A percentile compares a stretch with the other conserved stretches of the same genome.
Evolutionary conservation across 1,284 basidiomycete genomes (phyloP).

Genomic region (Meira nashicola): DNA sequence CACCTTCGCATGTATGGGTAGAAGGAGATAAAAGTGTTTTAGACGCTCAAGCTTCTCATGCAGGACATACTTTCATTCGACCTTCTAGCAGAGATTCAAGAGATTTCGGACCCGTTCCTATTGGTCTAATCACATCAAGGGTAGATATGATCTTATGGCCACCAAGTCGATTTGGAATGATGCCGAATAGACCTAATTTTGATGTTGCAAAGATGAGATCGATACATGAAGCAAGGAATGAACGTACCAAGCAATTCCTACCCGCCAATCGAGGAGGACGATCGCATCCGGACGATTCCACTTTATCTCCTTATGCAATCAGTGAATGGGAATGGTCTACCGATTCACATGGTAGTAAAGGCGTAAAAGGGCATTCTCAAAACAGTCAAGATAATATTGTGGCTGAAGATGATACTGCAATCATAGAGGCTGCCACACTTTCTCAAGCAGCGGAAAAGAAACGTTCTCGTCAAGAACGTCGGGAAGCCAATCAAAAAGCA

Average conservation of each 20-base stretch:
- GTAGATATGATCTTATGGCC: constrained; percentile 57
- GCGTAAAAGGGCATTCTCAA: neutral
- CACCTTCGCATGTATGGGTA: constrained; percentile 56
- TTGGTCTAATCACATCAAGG: constrained; percentile 54
- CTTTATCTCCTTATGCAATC: constrained; percentile 26
- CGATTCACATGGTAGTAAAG: neutral
- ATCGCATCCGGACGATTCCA: constrained; percentile 25
- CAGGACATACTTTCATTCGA: neutral
- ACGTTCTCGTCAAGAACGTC: neutral
- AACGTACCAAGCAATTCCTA: neutral
- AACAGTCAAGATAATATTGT: neutral
- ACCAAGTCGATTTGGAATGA: constrained; percentile 31
- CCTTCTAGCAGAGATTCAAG: constrained; percentile 54
- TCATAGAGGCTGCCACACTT: neutral
- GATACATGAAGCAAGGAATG: neutral
- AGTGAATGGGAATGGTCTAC: constrained; percentile 12
- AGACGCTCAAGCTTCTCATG: constrained; percentile 16
- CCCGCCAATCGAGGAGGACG: neutral
- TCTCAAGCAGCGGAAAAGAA: constrained; percentile 9
- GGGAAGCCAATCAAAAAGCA: neutral
- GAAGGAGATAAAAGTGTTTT: constrained; percentile 55
- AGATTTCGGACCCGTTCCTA: constrained; percentile 58
- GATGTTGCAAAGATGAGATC: neutral
- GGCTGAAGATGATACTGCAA: neutral
- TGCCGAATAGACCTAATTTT: constrained; percentile 19